Conservation (phyloP, 257 asterid species). For the Catharanthus roseus region DNA sequence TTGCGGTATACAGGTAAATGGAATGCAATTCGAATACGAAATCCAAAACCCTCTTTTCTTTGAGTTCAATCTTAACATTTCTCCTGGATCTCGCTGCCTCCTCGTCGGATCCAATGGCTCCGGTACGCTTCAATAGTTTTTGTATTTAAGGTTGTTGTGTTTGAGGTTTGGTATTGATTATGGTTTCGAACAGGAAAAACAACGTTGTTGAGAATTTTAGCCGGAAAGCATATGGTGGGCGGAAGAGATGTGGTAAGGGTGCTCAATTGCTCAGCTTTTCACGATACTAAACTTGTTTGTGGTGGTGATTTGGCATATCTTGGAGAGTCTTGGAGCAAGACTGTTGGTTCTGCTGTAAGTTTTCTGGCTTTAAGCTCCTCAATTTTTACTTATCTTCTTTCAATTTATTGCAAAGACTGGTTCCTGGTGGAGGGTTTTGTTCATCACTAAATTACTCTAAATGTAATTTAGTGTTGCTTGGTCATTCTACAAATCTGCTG, state of each 20-base stretch:
- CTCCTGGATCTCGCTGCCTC: conserved; percentile 83
- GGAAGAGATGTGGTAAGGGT: conserved; percentile 88
- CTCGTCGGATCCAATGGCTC: conserved; percentile 99
- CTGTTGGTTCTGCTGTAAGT: conserved; percentile 83
- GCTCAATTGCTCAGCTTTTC: conserved; percentile 80
- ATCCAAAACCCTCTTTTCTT: conserved; percentile 56
- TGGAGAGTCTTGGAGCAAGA: conserved; percentile 95
- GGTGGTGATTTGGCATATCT: conserved; percentile 82
- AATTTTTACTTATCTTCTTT: neutral
- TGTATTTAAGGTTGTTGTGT: neutral
- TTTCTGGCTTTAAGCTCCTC: neutral
- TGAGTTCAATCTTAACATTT: conserved; percentile 54
- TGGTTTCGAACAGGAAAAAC: conserved; percentile 61
- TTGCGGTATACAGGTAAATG: conserved; percentile 53
- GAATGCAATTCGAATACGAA: conserved; percentile 89
- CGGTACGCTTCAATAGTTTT: conserved; percentile 31
- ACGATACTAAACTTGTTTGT: conserved; percentile 84
- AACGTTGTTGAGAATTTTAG: conserved; percentile 79
- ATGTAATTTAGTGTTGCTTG: neutral
- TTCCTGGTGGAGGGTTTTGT: neutral
- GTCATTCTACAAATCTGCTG: neutral
- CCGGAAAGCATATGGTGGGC: conserved; percentile 99
- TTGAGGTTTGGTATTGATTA: too few species aligned
- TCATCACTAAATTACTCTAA: neutral
- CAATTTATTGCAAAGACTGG: neutral